Evolutionary conservation across 1,284 basidiomycete species (phyloP).

Genomic region (Testicularia cyperi): DNA sequence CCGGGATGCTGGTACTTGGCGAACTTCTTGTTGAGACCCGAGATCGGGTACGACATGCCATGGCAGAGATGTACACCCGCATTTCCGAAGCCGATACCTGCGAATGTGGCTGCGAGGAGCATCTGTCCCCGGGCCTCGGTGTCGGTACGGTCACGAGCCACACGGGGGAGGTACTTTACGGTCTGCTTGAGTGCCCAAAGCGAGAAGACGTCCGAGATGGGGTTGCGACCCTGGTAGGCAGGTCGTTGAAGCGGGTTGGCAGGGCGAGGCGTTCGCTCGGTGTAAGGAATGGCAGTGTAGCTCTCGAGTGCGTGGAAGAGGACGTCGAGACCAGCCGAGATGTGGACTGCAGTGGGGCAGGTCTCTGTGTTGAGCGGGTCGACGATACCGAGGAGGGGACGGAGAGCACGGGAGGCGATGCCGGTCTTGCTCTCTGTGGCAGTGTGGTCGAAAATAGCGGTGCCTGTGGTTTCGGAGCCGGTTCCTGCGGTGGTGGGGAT

Average conservation of each 20-base stretch:
- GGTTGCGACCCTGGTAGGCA: slow-evolving; percentile 94
- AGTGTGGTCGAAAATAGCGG: slow-evolving; percentile 87
- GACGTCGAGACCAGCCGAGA: slow-evolving; percentile 88
- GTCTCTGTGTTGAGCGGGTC: slow-evolving; percentile 82
- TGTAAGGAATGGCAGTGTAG: slow-evolving; percentile 64
- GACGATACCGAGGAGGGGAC: slow-evolving; percentile 83
- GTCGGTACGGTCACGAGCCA: slow-evolving; percentile 75
- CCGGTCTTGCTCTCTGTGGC: slow-evolving; percentile 81
- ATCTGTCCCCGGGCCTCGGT: slow-evolving; percentile 84
- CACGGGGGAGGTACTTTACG: slow-evolving; percentile 83
- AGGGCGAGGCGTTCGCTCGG: slow-evolving; percentile 83
- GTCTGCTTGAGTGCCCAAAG: slow-evolving; percentile 90
- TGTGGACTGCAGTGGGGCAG: slow-evolving; percentile 73
- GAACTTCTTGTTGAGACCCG: slow-evolving; percentile 83
- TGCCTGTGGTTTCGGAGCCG: slow-evolving; percentile 85
- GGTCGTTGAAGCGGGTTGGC: slow-evolving; percentile 82
- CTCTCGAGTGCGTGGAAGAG: slow-evolving; percentile 89
- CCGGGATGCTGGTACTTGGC: slow-evolving; percentile 65
- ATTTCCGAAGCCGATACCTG: slow-evolving; percentile 94
- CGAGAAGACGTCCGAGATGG: slow-evolving; percentile 90
- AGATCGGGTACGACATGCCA: slow-evolving; percentile 51
- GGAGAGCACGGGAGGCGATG: slow-evolving; percentile 86
- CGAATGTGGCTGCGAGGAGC: slow-evolving; percentile 68
- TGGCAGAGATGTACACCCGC: slow-evolving; percentile 69
- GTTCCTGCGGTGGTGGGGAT: slow-evolving; percentile 95